Evolutionary conservation across 2,329 filamentous ascomycete genomes (phyloP), one percentile per base, ranked within the genome.

Genomic region (Gyromitra esculenta): DNA sequence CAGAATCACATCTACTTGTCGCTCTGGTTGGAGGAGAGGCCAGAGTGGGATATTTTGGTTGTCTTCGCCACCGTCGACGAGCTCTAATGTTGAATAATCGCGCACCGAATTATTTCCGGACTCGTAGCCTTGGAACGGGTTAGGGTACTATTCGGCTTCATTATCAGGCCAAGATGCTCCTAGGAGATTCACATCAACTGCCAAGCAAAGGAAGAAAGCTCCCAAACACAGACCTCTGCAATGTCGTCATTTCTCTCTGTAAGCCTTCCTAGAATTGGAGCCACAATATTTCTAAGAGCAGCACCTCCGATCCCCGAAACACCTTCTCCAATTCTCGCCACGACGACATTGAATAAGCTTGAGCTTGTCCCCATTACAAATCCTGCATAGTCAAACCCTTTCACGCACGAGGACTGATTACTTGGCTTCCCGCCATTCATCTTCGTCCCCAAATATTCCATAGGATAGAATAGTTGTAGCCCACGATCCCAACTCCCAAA

Each of bases 401-500:
- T 82, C 37, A 86, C 83, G 78, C 88, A 84, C 82, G 85, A 31
- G 25, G 25, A 80, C 1, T 77, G 63, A 9, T 75, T 66, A 8
- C 77, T 81, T 1, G 85, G 82, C 1, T 76, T 57, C 78, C 90
- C 90, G 64, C 84, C 84, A 78, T 83, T 83, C 77, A 91, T 87
- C 76, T 86, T 85, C 63, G 89, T 89, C 37, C 88, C 90, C 35
- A 91, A 85, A 81, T 89, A 91, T 71, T 85, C 82, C 0, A 88
- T 88, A 2, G 86, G 87, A 8, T 85, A 88, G 81, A 91, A 92
- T 13, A 68, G 41, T 8, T 48, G 88, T 89, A 57, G 84, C 85
- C 87, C 88, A 0, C 84, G 83, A 81, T 92, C 90, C 84, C 87
- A 91, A 18, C 86, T 87, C 77, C 90, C 90, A 77, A 91, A 88